Evolutionary conservation across 257 asterid genomes (phyloP).

Genomic region (Gentiana macrophylla): DNA sequence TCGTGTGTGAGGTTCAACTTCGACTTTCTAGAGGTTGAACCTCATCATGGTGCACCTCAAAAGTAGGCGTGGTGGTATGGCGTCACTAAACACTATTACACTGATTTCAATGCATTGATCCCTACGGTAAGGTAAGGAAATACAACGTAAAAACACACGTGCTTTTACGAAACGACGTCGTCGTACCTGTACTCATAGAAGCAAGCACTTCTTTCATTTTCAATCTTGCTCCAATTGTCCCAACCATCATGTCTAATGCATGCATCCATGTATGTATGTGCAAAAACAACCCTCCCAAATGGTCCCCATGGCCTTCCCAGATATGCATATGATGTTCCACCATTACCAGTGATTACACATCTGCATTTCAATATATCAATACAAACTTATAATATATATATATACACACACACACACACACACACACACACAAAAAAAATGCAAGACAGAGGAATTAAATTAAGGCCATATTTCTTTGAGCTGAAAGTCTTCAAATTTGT

Average conservation of each 20-base stretch:
- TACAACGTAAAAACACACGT: too few relatives aligned
- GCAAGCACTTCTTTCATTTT: constrained; percentile 94
- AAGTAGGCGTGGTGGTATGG: background rate
- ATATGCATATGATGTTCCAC: constrained; percentile 43
- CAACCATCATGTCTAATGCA: constrained; percentile 77
- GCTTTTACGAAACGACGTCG: too few relatives aligned
- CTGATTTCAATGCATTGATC: too few relatives aligned
- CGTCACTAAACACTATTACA: too few relatives aligned
- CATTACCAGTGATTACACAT: constrained; percentile 85
- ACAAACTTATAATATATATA: too few relatives aligned
- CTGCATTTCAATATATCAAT: constrained; percentile 29
- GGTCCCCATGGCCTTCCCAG: constrained; percentile 99
- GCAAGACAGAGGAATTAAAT: background rate
- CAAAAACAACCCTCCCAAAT: constrained; percentile 86
- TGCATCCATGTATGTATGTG: constrained; percentile 62
- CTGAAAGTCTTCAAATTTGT: too few relatives aligned
- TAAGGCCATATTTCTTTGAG: too few relatives aligned
- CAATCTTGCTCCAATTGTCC: constrained; percentile 89
- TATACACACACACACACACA: too few relatives aligned
- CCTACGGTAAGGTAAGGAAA: too few relatives aligned
- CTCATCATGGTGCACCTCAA: background rate
- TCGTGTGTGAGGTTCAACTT: too few relatives aligned
- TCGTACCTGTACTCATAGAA: constrained; percentile 85
- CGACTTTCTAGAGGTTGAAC: too few relatives aligned
- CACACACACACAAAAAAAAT: too few relatives aligned